These are phyloP conservation scores for Dicorynia guianensis DNA, from an alignment of 306 rosid species.

Conservation along the genomic window DNA sequence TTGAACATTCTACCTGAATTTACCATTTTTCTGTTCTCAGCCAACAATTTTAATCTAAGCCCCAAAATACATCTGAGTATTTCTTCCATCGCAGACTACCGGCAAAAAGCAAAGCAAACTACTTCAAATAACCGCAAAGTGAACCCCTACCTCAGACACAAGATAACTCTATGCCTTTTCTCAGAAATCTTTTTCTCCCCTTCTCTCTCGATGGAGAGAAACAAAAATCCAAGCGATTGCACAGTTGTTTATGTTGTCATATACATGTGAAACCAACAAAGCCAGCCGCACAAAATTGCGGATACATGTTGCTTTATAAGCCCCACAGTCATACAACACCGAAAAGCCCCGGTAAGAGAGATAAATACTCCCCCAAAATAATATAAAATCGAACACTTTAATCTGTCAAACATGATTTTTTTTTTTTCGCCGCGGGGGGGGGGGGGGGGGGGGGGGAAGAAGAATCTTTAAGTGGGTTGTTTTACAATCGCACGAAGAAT, in stretches of 20 bases:
- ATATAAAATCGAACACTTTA: neutral
- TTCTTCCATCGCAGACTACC: neutral
- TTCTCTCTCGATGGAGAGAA: neutral
- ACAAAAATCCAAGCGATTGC: neutral
- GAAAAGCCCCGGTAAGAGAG: neutral
- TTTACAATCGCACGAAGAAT: conserved; percentile 49
- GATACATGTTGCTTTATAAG: neutral
- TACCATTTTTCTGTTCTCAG: neutral
- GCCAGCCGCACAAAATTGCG: conserved; percentile 25
- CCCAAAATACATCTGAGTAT: neutral
- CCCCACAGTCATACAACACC: conserved; percentile 24
- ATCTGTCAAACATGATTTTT: conserved; percentile 2
- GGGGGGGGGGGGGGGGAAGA: no score
- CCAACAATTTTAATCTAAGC: conserved; percentile 6
- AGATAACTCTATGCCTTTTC: conserved; percentile 5
- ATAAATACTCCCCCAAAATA: conserved; percentile 8
- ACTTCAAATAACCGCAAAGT: conserved; percentile 25
- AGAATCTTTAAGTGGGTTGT: conserved; percentile 42
- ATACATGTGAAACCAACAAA: conserved; percentile 4
- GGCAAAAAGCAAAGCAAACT: neutral
- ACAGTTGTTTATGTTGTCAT: neutral
- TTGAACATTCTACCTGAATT: no score
- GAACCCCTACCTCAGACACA: neutral
- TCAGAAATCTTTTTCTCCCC: neutral
- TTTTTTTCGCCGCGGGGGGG: no score